A percentile compares a stretch with the other conserved stretches of the same genome.
phyloP scores from a whole-genome alignment of 1,139 yeast species.

The Kodamaea suecica region DNA sequence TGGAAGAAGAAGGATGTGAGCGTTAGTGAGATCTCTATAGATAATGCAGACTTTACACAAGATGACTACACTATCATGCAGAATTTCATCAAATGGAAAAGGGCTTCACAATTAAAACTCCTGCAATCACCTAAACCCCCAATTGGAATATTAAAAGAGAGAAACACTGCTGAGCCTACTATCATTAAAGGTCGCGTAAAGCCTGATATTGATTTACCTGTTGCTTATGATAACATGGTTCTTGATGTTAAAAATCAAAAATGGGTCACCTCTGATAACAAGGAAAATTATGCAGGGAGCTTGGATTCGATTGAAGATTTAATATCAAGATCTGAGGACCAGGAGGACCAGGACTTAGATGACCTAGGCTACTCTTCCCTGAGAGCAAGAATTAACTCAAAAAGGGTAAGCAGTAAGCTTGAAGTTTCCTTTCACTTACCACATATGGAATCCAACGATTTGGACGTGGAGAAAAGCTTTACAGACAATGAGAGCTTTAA shows the following conservation, averaged over 20 bases:
- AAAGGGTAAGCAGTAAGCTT: conserved; percentile 20
- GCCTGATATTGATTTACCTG: conserved; percentile 37
- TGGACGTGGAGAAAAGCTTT: conserved; percentile 3
- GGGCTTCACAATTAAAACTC: conserved; percentile 36
- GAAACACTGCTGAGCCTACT: conserved; percentile 9
- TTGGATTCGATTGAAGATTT: conserved; percentile 47
- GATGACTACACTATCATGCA: conserved; percentile 19
- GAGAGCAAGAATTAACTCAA: conserved; percentile 8
- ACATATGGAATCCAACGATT: conserved; percentile 14
- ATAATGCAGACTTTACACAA: conserved; percentile 22
- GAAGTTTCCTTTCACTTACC: conserved; percentile 47
- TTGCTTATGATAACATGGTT: conserved; percentile 38
- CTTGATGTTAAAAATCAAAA: conserved; percentile 35
- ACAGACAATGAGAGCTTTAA: conserved; percentile 6
- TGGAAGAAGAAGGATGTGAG: conserved; percentile 6
- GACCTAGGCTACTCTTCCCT: conserved; percentile 4
- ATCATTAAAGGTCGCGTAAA: conserved; percentile 29
- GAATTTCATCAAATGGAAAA: conserved; percentile 36
- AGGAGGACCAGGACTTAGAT: conserved; percentile 13
- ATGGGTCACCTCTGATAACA: conserved; percentile 33
- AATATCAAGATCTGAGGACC: conserved; percentile 17
- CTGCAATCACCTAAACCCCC: conserved; percentile 16
- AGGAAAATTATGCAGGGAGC: conserved; percentile 31
- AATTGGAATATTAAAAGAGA: conserved; percentile 11
- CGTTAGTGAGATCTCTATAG: conserved; percentile 19